phyloP scores from a whole-genome alignment of 768 basidiomycete genomes.

The Coprinellus micaceus region DNA sequence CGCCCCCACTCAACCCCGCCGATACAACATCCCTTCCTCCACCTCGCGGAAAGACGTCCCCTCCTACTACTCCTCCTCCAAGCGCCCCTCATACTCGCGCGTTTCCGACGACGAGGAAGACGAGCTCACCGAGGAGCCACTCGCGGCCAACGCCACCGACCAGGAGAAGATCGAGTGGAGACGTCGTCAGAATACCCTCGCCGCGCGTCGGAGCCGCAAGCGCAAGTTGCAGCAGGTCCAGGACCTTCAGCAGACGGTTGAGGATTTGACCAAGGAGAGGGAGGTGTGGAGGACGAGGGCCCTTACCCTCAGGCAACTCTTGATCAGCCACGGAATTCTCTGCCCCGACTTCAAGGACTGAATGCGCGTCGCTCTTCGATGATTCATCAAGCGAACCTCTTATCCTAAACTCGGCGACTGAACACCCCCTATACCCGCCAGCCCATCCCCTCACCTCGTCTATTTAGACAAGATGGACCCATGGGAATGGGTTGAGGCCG shows the following conservation, averaged over 20 bases:
- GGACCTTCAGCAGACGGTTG: constrained; percentile 56
- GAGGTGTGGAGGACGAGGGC: constrained; percentile 64
- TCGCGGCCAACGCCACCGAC: constrained; percentile 40
- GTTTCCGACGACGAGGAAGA: constrained; percentile 53
- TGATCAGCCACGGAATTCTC: constrained; percentile 54
- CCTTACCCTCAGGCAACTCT: constrained; percentile 45
- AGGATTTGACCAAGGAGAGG: constrained; percentile 50
- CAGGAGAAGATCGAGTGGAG: constrained; percentile 73
- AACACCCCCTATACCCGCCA: neutral
- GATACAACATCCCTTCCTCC: constrained; percentile 66
- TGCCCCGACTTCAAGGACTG: constrained; percentile 47
- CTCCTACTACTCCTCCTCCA: constrained; percentile 68
- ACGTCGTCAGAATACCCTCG: constrained; percentile 80
- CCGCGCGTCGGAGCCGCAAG: constrained; percentile 75
- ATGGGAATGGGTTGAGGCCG: too few relatives aligned
- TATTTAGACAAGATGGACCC: too few relatives aligned
- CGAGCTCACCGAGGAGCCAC: constrained; percentile 39
- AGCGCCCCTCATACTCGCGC: constrained; percentile 37
- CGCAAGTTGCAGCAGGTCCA: constrained; percentile 69
- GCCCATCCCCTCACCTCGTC: neutral
- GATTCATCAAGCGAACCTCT: neutral
- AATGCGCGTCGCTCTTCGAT: constrained; percentile 1
- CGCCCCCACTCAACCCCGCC: constrained; percentile 76
- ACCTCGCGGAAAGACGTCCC: constrained; percentile 82
- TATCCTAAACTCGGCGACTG: neutral